Base-by-base conservation (phyloP, 169 alveolate genomes). In the Plasmodium coatneyi region DNA sequence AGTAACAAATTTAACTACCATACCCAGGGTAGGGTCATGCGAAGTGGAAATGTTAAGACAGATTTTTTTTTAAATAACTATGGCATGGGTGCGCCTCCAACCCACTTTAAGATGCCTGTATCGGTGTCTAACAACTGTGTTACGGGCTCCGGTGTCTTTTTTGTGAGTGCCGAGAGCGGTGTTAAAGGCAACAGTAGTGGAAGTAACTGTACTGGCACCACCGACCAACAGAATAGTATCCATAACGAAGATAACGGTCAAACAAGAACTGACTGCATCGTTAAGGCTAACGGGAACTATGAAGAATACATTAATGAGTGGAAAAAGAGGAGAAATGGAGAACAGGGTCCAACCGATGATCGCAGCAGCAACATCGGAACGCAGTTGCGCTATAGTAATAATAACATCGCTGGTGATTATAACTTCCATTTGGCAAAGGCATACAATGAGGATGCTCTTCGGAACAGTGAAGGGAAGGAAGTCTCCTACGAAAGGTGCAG, bases 51-150 rank as follows among this genome's bases (percentile, higher is more conserved):
- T 25, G 10, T 79, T 3, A 4, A 41, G 46, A 12, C 84, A 6
- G 84, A 43, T 79, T 79, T 79, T 79, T 41, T 79, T 39, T 22
- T 79, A 79, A 79, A 79, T 79, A 79, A 49, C 32, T 79, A 43
- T 25, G 25, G 84, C 49, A 2, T 49, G 70, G 56, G 32, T 34
- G 39, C 25, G n/a, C 3, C 25, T 79, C 32, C n/a, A 2, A n/a
- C 30, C n/a, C 36, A 79, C 54, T 79, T 79, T 25, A 19, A 43
- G 32, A 19, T 79, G 72, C 32, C 84, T 9, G 19, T 32, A 5
- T 19, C 34, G 72, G 5, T 79, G 16, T 19, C 41, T 25, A 79
- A 79, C n/a, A 79, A 43, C 41, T 34, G 7, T 43, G 25, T 79
- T 1, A 3, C 34, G 22, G 70, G 54, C 4, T 22, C 28, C 5